Conservation (phyloP, 2,329 filamentous ascomycete genomes). For the Microthyrium microscopicum region DNA sequence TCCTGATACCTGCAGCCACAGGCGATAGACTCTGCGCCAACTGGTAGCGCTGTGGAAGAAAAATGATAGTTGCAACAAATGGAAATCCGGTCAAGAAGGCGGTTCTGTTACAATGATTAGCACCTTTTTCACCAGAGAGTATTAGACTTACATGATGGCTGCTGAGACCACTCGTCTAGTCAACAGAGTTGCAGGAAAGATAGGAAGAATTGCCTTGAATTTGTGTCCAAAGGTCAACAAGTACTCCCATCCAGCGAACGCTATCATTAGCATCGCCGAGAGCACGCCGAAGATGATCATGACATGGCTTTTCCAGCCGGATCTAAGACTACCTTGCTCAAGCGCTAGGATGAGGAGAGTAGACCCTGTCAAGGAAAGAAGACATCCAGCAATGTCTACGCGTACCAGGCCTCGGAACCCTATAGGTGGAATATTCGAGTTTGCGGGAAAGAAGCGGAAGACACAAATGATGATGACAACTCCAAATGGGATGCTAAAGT, state of each 20-base stretch:
- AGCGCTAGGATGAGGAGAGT: slow-evolving; percentile 3
- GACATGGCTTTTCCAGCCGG: neutral
- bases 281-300: neutral
- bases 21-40: neutral
- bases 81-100: slow-evolving; percentile 3
- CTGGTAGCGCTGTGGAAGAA: slow-evolving; percentile 6
- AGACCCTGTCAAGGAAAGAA: neutral
- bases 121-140: no score
- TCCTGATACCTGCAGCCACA: slow-evolving; percentile 1
- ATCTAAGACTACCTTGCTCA: neutral
- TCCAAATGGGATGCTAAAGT: no score
- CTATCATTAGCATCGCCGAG: neutral
- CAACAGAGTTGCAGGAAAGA: no score
- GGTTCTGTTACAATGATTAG: neutral
- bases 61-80: slow-evolving; percentile 1
- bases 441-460: no score
- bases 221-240: no score
- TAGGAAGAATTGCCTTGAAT: no score
- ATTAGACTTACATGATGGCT: no score
- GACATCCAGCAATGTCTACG: neutral
- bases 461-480: no score
- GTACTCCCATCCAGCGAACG: no score
- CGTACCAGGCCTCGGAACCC: neutral
- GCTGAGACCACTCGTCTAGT: no score
- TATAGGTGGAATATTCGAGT: no score